Evolutionary conservation across 2,329 filamentous ascomycete genomes (phyloP).

Genomic region (Pseudogymnoascus sp.): DNA sequence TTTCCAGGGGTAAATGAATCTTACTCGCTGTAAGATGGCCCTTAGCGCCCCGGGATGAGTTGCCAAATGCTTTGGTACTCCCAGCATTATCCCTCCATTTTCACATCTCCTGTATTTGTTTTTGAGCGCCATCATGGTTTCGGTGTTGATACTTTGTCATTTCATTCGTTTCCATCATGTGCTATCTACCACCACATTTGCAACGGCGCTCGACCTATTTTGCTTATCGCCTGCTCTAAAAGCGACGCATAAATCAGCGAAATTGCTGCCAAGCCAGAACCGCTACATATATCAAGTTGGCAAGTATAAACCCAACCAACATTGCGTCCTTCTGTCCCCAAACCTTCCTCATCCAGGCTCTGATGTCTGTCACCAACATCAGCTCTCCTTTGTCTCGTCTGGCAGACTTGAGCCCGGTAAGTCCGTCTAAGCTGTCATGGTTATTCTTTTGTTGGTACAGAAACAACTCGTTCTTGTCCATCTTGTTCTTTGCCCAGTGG

Average conservation of each 20-base stretch:
- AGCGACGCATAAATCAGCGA: neutral
- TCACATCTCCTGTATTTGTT: neutral
- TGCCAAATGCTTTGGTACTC: neutral
- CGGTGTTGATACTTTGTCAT: neutral
- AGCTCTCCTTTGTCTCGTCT: slow-evolving; percentile 40
- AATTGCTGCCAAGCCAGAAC: neutral
- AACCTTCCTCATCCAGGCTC: slow-evolving; percentile 13
- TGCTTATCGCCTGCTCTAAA: neutral
- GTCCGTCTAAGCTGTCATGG: slow-evolving; percentile 45
- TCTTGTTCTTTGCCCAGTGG: slow-evolving; percentile 39
- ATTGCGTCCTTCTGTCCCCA: slow-evolving; percentile 10
- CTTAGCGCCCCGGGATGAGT: neutral
- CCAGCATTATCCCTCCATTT: neutral
- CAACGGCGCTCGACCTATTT: neutral
- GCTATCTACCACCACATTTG: neutral
- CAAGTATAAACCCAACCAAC: slow-evolving; percentile 9
- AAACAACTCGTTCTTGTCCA: slow-evolving; percentile 40
- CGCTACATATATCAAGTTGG: slow-evolving; percentile 3
- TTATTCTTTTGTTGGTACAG: slow-evolving; percentile 52
- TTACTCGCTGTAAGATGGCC: neutral
- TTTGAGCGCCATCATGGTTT: neutral
- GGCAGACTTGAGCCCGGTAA: slow-evolving; percentile 47
- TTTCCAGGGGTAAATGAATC: neutral
- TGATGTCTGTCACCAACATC: slow-evolving; percentile 34
- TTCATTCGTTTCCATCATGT: neutral